Evolutionary conservation across 208 protist genomes (phyloP).

Genomic region (Leishmania braziliensis): DNA sequence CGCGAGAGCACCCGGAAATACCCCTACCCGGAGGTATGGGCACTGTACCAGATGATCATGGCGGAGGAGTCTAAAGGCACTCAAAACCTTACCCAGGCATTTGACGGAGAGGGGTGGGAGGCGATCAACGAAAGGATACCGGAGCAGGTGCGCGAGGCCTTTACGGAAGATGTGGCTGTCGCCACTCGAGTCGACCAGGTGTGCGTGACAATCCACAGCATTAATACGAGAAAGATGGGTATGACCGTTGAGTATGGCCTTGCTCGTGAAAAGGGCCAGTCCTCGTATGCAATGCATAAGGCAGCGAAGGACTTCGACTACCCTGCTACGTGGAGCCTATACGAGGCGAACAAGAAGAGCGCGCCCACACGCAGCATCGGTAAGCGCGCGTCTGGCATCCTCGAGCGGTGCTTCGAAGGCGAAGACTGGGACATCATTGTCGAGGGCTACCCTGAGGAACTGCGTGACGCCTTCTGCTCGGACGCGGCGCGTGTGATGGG

Average conservation of each 20-base stretch:
- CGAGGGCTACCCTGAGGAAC: constrained; percentile 28
- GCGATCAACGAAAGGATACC: constrained; percentile 23
- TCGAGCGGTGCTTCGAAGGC: constrained; percentile 40
- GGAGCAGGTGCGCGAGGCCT: constrained; percentile 28
- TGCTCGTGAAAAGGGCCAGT: constrained; percentile 25
- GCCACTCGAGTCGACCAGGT: constrained; percentile 18
- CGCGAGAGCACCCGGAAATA: constrained; percentile 31
- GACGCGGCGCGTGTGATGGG: constrained; percentile 42
- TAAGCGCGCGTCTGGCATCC: constrained; percentile 34
- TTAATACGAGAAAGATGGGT: constrained; percentile 31
- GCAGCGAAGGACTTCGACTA: constrained; percentile 26
- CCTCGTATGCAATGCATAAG: constrained; percentile 34
- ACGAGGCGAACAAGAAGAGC: constrained; percentile 37
- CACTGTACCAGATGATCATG: constrained; percentile 41
- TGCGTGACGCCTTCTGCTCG: constrained; percentile 41
- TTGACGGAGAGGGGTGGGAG: constrained; percentile 45
- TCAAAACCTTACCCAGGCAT: constrained; percentile 28
- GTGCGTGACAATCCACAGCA: constrained; percentile 29
- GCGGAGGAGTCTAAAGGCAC: constrained; percentile 43
- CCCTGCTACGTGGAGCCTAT: constrained; percentile 31
- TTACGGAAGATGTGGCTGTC: constrained; percentile 29
- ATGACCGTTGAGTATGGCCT: constrained; percentile 38
- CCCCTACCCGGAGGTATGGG: constrained; percentile 52
- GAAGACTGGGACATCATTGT: constrained; percentile 43
- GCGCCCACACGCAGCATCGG: constrained; percentile 7